Evolutionary conservation across 768 basidiomycete species (phyloP).

Genomic region (Trametopsis cervina): DNA sequence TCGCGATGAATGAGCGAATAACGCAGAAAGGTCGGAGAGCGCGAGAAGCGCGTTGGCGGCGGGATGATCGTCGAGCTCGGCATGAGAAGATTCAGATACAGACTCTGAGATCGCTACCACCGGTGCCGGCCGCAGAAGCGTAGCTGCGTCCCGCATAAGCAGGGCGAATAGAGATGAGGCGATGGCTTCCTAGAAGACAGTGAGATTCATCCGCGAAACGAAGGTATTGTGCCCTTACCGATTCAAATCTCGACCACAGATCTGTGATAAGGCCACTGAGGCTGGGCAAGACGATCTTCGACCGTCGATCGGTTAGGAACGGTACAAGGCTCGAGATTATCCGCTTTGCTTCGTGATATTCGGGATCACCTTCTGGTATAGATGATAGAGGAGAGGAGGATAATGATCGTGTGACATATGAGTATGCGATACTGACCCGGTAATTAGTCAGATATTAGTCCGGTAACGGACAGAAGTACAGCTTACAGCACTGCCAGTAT

Average conservation of each 20-base stretch:
- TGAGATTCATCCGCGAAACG: not conserved
- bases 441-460: not conserved
- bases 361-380: conserved; percentile 31
- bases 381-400: conserved; percentile 50
- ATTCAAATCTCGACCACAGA: conserved; percentile 56
- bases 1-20: conserved; percentile 28
- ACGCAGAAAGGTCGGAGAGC: conserved; percentile 45
- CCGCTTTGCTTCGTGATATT: conserved; percentile 38
- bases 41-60: conserved; percentile 36
- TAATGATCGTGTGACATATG: conserved; percentile 57
- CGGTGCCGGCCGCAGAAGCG: conserved; percentile 42
- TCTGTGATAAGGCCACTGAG: conserved; percentile 50
- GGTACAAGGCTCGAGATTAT: conserved; percentile 50
- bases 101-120: conserved; percentile 19
- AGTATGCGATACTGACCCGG: conserved; percentile 55
- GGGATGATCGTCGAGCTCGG: conserved; percentile 27
- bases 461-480: not conserved
- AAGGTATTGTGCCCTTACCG: conserved; percentile 31
- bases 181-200: conserved; percentile 23
- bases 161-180: conserved; percentile 39
- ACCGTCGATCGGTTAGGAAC: conserved; percentile 56
- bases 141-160: conserved; percentile 48
- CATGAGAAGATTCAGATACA: conserved; percentile 9
- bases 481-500: conserved; percentile 62
- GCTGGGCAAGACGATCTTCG: conserved; percentile 44